A percentile compares a stretch with the other conserved stretches of the same genome.
Evolutionary conservation across 116 monocot genomes (phyloP).

Genomic region (Papilionanthe hybrid): DNA sequence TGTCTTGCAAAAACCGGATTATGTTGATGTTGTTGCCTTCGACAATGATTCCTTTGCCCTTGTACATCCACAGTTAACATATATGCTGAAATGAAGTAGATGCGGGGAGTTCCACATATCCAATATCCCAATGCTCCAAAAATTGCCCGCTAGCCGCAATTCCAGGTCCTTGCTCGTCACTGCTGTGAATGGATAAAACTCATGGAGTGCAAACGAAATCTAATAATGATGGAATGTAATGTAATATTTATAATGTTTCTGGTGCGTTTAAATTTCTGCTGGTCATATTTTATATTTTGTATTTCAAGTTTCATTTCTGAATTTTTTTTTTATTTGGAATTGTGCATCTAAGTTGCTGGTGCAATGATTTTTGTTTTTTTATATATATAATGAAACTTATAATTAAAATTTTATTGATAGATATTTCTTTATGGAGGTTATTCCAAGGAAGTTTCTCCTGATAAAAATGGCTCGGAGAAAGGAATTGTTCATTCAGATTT

Average conservation of each 20-base stretch:
- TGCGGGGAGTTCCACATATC: too few relatives aligned
- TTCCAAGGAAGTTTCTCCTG: slow-evolving; percentile 73
- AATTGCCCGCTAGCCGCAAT: too few relatives aligned
- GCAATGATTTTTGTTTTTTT: neutral
- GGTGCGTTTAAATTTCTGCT: neutral
- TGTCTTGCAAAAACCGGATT: too few relatives aligned
- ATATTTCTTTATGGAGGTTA: slow-evolving; percentile 93
- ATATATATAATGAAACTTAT: neutral
- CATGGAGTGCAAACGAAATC: neutral
- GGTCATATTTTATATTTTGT: neutral
- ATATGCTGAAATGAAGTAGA: too few relatives aligned
- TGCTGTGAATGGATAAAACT: neutral
- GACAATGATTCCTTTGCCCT: too few relatives aligned
- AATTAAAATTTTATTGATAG: slow-evolving; percentile 25
- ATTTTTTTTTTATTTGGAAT: neutral
- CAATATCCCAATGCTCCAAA: too few relatives aligned
- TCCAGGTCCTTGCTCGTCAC: too few relatives aligned
- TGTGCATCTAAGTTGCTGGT: neutral
- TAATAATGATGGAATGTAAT: neutral
- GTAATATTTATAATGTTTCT: neutral
- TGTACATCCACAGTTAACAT: too few relatives aligned
- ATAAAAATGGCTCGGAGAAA: slow-evolving; percentile 83
- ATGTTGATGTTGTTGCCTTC: too few relatives aligned
- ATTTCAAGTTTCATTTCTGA: neutral
- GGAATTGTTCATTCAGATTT: slow-evolving; percentile 91